Evolutionary conservation across 2,329 filamentous ascomycete genomes (phyloP), one percentile per base, ranked within the genome.

Genomic region (Nannizzia gypsea): DNA sequence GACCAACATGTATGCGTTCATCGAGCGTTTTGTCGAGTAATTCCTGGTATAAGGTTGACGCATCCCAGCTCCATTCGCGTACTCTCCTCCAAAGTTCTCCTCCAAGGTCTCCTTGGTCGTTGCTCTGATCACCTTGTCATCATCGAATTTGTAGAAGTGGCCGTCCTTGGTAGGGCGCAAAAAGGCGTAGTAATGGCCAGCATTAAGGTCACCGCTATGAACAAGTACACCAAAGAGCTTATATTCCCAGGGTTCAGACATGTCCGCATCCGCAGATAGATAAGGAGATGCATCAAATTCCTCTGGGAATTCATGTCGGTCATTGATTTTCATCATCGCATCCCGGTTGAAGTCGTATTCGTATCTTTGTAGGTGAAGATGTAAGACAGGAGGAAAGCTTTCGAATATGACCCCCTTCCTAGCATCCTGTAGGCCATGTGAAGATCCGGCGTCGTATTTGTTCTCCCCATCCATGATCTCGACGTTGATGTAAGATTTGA

Each of bases 321-420:
- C 76, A 58, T 78, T 78, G 69, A 99, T 90, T 76, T 99, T 99
- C 87, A 95, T 96, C 89, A 97, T 96, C 64, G 90, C 90, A 70
- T 97, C 92, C 67, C 89, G 85, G 66, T 95, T 87, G 68, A 96
- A 88, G 74, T 99, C 93, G 75, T 99, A 99, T 72, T 99, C 90
- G 73, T 99, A 99, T 58, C 93, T 87, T 76, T 97, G 65, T 15
- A 66, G 55, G 36, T 66, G 63, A 9, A 66, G 57, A 56, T 64
- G 64, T 42, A 66, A 48, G 26, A 66, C 64, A n/a, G 61, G 63
- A 17, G 64, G 64, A 40, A 66, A 65, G 31, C 59, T 66, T 58
- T 90, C 89, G 71, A 99, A 99, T 63, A 99, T 96, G 65, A 96
- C 93, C 58, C 93, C 93, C 74, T 99, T 99, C 77, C 90, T 91